Evolutionary conservation across 2,329 filamentous ascomycete genomes (phyloP), one percentile per base, ranked within the genome.

Genomic region (Colletotrichum noveboracense): DNA sequence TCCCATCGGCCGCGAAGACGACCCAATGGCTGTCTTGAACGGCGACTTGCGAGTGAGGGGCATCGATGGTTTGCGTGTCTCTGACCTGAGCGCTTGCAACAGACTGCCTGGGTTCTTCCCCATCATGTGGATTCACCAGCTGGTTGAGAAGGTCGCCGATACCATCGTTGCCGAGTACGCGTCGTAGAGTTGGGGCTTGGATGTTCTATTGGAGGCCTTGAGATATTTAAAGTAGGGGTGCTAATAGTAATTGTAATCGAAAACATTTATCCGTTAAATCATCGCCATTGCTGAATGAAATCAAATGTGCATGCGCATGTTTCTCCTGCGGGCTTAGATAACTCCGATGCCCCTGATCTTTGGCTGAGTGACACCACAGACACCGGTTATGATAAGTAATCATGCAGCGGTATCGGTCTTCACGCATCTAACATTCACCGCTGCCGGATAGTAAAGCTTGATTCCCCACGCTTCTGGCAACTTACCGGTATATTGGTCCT

Each of bases 81-180:
- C 93, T 0, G 92, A 93, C 83, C 91, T 91, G 1, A 89, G 87
- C 36, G 86, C 89, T 1, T 93, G 90, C 75, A 89, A 90, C 4
- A 85, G 84, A 66, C 89, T 83, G 66, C 83, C 83, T 12, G 90
- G 90, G 13, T 81, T 80, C 43, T 90, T 87, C 77, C 86, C 87
- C 61, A 84, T 85, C 0, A 78, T 89, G 4, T 86, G 89, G 4
- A 89, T 87, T 4, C 91, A 89, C 76, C 89, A 93, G 81, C 84
- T 90, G 6, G 87, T 86, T 3, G 91, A 93, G 85, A 93, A 93
- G 85, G 91, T 91, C 1, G 80, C 79, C 16, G 78, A 81, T 24
- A 76, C 77, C 0, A 81, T 82, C 12, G 58, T 61, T 34, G 28
- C 58, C 13, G 58, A 61, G 58, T 34, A 61, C 28, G 58, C 58